Conservation (phyloP, 805 yeast genomes). For the Sugiyamaella qingdaonensis region DNA sequence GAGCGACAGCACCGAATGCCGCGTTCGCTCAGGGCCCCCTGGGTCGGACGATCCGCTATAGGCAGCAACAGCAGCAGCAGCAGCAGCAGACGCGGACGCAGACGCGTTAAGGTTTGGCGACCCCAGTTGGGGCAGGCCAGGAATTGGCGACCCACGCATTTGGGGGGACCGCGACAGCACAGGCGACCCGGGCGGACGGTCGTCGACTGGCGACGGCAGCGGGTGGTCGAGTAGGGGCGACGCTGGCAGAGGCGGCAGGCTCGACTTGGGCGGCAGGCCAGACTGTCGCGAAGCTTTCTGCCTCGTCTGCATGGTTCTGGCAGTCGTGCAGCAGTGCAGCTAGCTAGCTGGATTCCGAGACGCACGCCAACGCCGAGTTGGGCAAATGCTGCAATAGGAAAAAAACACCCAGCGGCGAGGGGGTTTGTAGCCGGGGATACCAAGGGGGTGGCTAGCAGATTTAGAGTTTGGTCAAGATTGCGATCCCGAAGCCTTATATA, state of each 20-base stretch:
- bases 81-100: not conserved
- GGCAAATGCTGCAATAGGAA: too few relatives aligned
- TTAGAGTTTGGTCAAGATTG: too few relatives aligned
- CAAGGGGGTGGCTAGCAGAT: too few relatives aligned
- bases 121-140: not conserved
- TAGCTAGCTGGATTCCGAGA: too few relatives aligned
- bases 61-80: too few relatives aligned
- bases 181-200: not conserved
- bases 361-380: too few relatives aligned
- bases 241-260: constrained; percentile 12
- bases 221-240: not conserved
- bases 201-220: not conserved
- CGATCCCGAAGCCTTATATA: too few relatives aligned
- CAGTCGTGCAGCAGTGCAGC: not conserved
- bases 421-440: too few relatives aligned
- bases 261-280: constrained; percentile 4
- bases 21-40: not conserved
- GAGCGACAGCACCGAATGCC: not conserved
- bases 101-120: not conserved
- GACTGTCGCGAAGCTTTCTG: not conserved
- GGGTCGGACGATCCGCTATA: too few relatives aligned
- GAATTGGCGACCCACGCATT: not conserved
- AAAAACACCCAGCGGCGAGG: too few relatives aligned
- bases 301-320: not conserved
- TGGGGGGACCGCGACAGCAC: not conserved